Percentiles rank a stretch among this genome's conserved stretches.
These are phyloP conservation scores for Serendipita indica DNA, from an alignment of 768 basidiomycete species.

Conservation along the genomic window DNA sequence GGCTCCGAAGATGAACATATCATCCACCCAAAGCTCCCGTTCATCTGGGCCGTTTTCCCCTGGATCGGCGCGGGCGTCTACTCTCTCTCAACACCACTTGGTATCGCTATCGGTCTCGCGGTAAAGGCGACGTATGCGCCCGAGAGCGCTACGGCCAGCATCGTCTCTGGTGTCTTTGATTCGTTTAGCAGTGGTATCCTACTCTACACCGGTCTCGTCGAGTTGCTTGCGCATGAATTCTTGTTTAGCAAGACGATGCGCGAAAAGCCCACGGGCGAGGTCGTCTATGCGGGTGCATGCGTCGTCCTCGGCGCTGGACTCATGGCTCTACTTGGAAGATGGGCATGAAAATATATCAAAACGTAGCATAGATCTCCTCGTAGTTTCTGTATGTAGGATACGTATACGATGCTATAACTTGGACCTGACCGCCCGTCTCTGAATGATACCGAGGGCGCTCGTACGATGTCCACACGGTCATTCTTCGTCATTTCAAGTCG, in stretches of 20 bases:
- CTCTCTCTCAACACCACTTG: slow-evolving; percentile 70
- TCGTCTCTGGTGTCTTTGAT: slow-evolving; percentile 77
- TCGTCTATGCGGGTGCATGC: slow-evolving; percentile 59
- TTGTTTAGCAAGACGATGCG: slow-evolving; percentile 80
- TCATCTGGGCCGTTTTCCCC: slow-evolving; percentile 41
- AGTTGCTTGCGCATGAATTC: slow-evolving; percentile 91
- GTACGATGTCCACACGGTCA: no score
- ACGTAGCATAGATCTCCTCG: no score
- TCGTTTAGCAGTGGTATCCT: slow-evolving; percentile 77
- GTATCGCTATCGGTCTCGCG: slow-evolving; percentile 74
- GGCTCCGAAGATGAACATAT: not conserved
- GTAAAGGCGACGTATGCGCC: slow-evolving; percentile 71
- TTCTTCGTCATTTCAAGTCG: no score
- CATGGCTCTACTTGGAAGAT: slow-evolving; percentile 84
- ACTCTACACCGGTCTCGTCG: slow-evolving; percentile 74
- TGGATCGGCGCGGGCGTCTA: slow-evolving; percentile 47
- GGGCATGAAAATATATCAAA: slow-evolving; percentile 48
- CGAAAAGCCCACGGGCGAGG: slow-evolving; percentile 42
- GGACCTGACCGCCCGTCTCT: no score
- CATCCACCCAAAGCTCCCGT: slow-evolving; percentile 26
- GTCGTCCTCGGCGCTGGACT: slow-evolving; percentile 72
- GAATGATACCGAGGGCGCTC: no score
- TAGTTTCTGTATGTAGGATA: no score
- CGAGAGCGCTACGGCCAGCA: slow-evolving; percentile 51
- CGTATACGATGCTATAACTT: no score